A percentile compares a stretch with the other conserved stretches of the same genome.
phyloP scores from a whole-genome alignment of 2,329 filamentous ascomycete genomes.

The Ascochyta koolunga region DNA sequence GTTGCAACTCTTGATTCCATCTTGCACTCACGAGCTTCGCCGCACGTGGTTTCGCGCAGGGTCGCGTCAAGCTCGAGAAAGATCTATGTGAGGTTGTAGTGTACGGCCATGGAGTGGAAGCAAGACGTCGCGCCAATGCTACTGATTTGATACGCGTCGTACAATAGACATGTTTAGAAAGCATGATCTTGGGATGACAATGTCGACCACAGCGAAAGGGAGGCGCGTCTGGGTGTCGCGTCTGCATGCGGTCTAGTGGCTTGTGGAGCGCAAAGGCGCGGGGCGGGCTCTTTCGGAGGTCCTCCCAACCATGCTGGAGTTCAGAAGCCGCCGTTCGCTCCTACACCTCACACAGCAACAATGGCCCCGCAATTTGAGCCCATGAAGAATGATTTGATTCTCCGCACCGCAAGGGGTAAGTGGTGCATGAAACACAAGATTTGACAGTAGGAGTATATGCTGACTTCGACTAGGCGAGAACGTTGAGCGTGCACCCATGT shows the following conservation, averaged over 20 bases:
- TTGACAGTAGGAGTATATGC: conserved; percentile 4
- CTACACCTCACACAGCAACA: conserved; percentile 31
- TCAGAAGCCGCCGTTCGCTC: conserved; percentile 20
- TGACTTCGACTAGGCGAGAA: conserved; percentile 69
- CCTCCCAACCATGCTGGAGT: conserved; percentile 12
- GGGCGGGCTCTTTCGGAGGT: conserved; percentile 32
- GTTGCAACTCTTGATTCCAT: conserved; percentile 27
- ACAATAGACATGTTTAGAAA: conserved; percentile 15
- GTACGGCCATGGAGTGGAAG: neutral
- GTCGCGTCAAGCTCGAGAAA: conserved; percentile 30
- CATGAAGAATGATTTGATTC: conserved; percentile 88
- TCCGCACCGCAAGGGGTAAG: conserved; percentile 86
- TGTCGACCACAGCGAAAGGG: neutral
- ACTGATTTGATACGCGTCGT: conserved; percentile 9
- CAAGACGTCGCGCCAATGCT: neutral
- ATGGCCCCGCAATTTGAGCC: conserved; percentile 79
- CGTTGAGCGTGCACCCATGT: conserved; percentile 92
- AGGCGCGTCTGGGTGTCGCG: conserved; percentile 18
- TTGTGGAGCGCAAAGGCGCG: conserved; percentile 25
- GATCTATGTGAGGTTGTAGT: neutral
- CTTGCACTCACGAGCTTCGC: neutral
- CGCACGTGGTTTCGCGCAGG: conserved; percentile 39
- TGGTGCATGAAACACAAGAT: neutral
- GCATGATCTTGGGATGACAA: conserved; percentile 24
- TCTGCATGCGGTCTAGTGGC: conserved; percentile 25